These are phyloP conservation scores for Ophiocytium majus DNA, from an alignment of 352 stramenopile genomes.

Conservation along the genomic window DNA sequence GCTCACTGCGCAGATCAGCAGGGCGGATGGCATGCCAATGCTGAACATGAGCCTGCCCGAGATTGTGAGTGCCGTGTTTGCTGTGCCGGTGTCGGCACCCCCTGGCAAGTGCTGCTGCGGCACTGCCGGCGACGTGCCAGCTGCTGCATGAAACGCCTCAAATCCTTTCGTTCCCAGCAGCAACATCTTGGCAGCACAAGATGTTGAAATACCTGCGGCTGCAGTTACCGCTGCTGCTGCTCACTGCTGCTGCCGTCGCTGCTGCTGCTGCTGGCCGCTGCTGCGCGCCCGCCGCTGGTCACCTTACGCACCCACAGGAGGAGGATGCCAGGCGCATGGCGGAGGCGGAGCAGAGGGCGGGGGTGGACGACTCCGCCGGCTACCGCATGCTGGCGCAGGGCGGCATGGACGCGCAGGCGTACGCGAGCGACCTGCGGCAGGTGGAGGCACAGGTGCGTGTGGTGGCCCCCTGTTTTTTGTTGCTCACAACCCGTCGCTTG, in stretches of 20 bases:
- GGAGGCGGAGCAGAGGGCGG: background rate
- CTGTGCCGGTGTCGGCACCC: background rate
- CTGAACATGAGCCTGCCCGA: background rate
- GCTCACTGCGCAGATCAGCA: background rate
- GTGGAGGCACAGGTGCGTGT: background rate
- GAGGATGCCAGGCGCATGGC: slow-evolving; percentile 16
- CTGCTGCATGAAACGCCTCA: background rate
- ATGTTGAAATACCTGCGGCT: background rate
- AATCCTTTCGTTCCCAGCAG: background rate
- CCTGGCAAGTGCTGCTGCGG: too few relatives aligned
- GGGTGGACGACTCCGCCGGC: background rate
- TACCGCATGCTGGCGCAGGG: slow-evolving; percentile 12
- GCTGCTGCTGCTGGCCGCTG: background rate
- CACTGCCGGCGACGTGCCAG: too few relatives aligned
- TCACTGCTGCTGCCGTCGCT: background rate
- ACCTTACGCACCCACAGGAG: background rate
- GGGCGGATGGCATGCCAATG: background rate
- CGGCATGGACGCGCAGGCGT: background rate
- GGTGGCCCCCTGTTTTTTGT: too few relatives aligned
- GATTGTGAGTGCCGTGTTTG: background rate
- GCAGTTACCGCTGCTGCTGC: background rate
- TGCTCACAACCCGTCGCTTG: too few relatives aligned
- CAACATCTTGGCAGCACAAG: background rate
- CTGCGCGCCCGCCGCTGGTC: background rate
- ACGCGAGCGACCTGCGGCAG: background rate